Conservation (phyloP, 306 rosid species). For the Begonia loranthoides region DNA sequence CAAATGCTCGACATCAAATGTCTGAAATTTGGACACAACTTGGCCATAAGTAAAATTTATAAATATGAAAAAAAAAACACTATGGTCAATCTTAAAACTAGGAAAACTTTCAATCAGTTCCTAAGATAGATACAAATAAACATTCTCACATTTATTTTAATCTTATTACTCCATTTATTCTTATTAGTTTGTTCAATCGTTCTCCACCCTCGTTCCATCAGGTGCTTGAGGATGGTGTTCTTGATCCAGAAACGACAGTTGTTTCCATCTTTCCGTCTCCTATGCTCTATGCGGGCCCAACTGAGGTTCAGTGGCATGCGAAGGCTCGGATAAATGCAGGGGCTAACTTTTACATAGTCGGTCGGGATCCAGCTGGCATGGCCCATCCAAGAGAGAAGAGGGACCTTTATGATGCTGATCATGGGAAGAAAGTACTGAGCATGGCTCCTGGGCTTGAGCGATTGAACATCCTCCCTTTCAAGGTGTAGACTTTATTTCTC, state of each 20-base stretch:
- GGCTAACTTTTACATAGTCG: slow-evolving; percentile 91
- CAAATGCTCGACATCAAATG: too few relatives aligned
- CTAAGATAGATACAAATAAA: too few relatives aligned
- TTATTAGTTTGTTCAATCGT: slow-evolving; percentile 13
- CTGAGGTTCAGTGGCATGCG: slow-evolving; percentile 99
- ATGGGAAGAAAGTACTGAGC: slow-evolving; percentile 90
- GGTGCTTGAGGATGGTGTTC: slow-evolving; percentile 99
- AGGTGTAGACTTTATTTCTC: slow-evolving; percentile 23
- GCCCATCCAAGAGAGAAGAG: slow-evolving; percentile 77
- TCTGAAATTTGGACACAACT: too few relatives aligned
- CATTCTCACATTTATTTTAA: too few relatives aligned
- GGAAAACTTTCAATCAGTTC: too few relatives aligned
- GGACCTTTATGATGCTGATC: slow-evolving; percentile 91
- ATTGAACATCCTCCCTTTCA: slow-evolving; percentile 88
- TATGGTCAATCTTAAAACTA: too few relatives aligned
- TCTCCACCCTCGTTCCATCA: slow-evolving; percentile 10
- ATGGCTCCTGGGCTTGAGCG: slow-evolving; percentile 96
- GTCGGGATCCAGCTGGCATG: slow-evolving; percentile 99
- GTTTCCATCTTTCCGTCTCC: slow-evolving; percentile 95
- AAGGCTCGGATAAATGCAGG: slow-evolving; percentile 98
- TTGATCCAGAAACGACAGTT: slow-evolving; percentile 94
- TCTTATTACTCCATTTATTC: slow-evolving; percentile 3
- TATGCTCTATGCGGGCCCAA: slow-evolving; percentile 96
- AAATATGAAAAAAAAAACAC: too few relatives aligned
- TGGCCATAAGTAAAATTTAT: too few relatives aligned